Base-by-base conservation (phyloP, 2,329 filamentous ascomycete genomes). In the Penicillium sp. region DNA sequence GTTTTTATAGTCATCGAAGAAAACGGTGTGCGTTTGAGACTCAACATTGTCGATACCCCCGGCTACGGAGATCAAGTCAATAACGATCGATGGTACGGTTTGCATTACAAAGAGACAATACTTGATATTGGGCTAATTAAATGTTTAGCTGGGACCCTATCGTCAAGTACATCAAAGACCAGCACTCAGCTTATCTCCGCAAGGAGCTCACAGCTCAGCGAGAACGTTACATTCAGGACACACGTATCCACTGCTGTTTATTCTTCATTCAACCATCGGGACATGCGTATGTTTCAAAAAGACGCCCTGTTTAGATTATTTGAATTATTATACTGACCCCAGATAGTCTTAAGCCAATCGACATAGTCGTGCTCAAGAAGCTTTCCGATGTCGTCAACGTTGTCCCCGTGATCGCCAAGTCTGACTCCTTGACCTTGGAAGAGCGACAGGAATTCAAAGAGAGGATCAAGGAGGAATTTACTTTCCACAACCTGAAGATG, bases 111-210 rank as follows among this genome's bases (percentile, higher is more conserved):
- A 18, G 11, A 5, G 16, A 48, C 26, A 12, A 56, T 18, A 20
- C 43, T 45, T 40, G 59, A 63, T 68, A 69, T 65, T 52, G 59
- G 49, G 55, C 38, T 43, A 43, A 43, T 49, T 38, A 33, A 28
- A 9, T 21, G 5, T 18, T 18, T 62, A 81, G 79, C 87, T 99
- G 94, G 94, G 94, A 99, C 74, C 94, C 94, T 62, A 99, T 99
- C 75, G 93, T 99, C 83, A 99, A 99, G 83, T 99, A 99, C 80
- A 99, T 99, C 84, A 99, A 99, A 84, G 94, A 99, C 79, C 94
- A 99, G 82, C 94, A 99, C 83, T 97, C 91, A 53, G 93, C 94
- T 69, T 99, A 97, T 81, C 86, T 99, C 67, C 90, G 94, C 78
- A 99, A 99, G 84, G 94, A 99, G 79, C 91, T 99, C 71, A 97